These are phyloP conservation scores for Silene uniflora DNA, from an alignment of 148 eudicot genomes.

Conservation along the genomic window DNA sequence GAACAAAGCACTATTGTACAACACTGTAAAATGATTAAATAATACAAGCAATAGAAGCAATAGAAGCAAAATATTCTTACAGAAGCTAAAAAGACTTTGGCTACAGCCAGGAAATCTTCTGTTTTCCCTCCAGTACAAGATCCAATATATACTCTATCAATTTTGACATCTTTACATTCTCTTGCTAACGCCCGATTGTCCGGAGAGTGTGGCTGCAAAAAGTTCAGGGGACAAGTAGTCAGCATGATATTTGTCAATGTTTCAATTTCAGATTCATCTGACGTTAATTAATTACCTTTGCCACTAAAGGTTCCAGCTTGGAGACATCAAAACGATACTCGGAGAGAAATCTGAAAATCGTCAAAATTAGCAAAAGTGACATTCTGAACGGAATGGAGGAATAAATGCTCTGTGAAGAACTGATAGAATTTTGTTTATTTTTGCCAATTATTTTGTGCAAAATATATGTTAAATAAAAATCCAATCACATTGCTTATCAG, in stretches of 20 bases:
- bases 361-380: neutral
- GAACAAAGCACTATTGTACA: neutral
- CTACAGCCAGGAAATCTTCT: slow-evolving; percentile 93
- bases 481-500: neutral
- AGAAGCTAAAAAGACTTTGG: slow-evolving; percentile 79
- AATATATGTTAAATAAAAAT: no score
- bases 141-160: slow-evolving; percentile 95
- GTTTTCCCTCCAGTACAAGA: slow-evolving; percentile 99
- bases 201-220: slow-evolving; percentile 92
- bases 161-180: slow-evolving; percentile 96
- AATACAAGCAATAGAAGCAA: neutral
- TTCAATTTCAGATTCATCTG: neutral
- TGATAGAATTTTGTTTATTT: neutral
- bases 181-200: slow-evolving; percentile 95
- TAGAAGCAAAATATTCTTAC: slow-evolving; percentile 47
- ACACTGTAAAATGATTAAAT: neutral
- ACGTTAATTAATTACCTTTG: neutral
- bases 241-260: neutral
- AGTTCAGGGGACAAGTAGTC: neutral
- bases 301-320: slow-evolving; percentile 2
- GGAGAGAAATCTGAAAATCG: neutral
- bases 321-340: slow-evolving; percentile 11
- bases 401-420: neutral
- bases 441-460: neutral
- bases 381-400: neutral